phyloP scores from a whole-genome alignment of 2,329 filamentous ascomycete species.

The Pleurostoma richardsiae region DNA sequence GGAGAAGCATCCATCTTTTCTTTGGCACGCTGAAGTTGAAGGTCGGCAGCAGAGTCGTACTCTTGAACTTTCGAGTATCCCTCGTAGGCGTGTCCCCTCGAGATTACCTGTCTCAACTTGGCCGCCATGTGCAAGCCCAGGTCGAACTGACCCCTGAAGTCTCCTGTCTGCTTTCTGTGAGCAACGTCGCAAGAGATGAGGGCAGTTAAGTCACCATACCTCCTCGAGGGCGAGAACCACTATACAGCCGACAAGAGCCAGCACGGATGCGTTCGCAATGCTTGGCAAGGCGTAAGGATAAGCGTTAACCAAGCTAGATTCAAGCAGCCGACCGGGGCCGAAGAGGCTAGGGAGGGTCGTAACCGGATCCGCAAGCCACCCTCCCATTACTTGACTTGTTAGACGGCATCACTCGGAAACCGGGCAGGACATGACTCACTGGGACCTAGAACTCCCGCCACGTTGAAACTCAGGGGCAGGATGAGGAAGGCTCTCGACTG shows the following conservation, averaged over 20 bases:
- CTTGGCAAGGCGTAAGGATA: constrained; percentile 70
- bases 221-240: constrained; percentile 60
- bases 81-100: not conserved
- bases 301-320: constrained; percentile 57
- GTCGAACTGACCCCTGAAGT: constrained; percentile 39
- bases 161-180: constrained; percentile 23
- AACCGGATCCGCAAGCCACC: constrained; percentile 62
- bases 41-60: constrained; percentile 1
- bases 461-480: constrained; percentile 41
- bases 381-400: constrained; percentile 44
- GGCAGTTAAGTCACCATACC: constrained; percentile 7
- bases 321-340: constrained; percentile 52
- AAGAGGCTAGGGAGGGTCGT: constrained; percentile 58
- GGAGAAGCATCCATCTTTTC: constrained; percentile 18
- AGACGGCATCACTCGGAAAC: not conserved
- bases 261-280: constrained; percentile 57
- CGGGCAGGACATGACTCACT: not conserved
- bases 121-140: constrained; percentile 30
- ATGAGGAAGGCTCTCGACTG: constrained; percentile 42
- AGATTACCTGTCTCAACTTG: constrained; percentile 17
- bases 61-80: not conserved
- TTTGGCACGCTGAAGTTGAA: constrained; percentile 4
- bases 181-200: too few species aligned
- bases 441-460: constrained; percentile 38
- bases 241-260: constrained; percentile 46